phyloP scores from a whole-genome alignment of 768 basidiomycete genomes.

The Agaricus sinodeliciosus region DNA sequence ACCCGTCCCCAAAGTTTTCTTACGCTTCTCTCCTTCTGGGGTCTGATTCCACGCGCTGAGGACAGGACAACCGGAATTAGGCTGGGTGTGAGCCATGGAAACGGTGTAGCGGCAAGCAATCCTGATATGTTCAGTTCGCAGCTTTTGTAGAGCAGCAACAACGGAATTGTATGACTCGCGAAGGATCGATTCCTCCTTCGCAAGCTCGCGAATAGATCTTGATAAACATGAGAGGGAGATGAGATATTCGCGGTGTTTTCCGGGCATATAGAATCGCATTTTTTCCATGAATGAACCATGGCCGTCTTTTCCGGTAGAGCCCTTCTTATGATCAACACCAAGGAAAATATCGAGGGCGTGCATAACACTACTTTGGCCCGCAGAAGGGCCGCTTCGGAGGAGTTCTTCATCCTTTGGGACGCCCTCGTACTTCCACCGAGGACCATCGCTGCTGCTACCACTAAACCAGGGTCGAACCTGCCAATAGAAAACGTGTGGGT shows the following conservation, averaged over 20 bases:
- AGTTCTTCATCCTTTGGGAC: slow-evolving; percentile 50
- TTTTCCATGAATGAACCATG: slow-evolving; percentile 84
- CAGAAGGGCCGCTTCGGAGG: slow-evolving; percentile 82
- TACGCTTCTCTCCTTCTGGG: slow-evolving; percentile 33
- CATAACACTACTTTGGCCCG: slow-evolving; percentile 91
- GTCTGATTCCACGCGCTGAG: slow-evolving; percentile 48
- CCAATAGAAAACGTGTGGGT: slow-evolving; percentile 87
- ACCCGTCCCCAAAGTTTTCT: slow-evolving; percentile 77
- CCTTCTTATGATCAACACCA: slow-evolving; percentile 80
- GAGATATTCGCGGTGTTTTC: slow-evolving; percentile 82
- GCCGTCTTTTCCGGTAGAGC: slow-evolving; percentile 52
- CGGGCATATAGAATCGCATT: slow-evolving; percentile 95
- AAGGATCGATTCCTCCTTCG: slow-evolving; percentile 47
- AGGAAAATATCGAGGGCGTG: slow-evolving; percentile 81
- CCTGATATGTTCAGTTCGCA: slow-evolving; percentile 86
- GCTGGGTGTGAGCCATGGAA: slow-evolving; percentile 62
- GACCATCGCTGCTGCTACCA: slow-evolving; percentile 63
- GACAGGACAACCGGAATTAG: slow-evolving; percentile 43
- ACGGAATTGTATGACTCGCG: slow-evolving; percentile 76
- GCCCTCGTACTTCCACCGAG: slow-evolving; percentile 76
- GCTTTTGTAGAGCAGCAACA: slow-evolving; percentile 69
- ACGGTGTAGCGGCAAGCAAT: slow-evolving; percentile 87
- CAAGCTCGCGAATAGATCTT: slow-evolving; percentile 58
- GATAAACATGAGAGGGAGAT: slow-evolving; percentile 52
- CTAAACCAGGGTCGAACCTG: slow-evolving; percentile 89